A percentile compares a stretch with the other conserved stretches of the same genome.
Conservation (phyloP, 768 basidiomycete genomes). For the Royoungia palumana region DNA sequence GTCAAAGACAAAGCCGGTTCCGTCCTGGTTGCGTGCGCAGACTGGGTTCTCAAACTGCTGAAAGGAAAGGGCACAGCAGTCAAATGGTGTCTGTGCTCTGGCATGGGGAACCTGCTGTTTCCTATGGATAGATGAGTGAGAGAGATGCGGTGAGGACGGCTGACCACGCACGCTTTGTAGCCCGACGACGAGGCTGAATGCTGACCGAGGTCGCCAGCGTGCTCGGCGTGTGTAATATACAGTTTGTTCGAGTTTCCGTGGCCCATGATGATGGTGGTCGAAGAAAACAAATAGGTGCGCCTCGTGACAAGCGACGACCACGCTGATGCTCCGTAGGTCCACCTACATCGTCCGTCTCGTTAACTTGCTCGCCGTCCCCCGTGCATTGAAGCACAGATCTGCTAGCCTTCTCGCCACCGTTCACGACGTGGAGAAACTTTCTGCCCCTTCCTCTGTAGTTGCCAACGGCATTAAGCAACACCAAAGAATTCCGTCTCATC, state of each 20-base stretch:
- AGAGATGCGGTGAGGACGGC: slow-evolving; percentile 1
- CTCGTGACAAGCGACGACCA: background rate
- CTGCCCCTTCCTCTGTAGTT: background rate
- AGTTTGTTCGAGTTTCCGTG: slow-evolving; percentile 85
- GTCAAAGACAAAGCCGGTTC: slow-evolving; percentile 81
- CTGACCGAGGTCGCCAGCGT: slow-evolving; percentile 74
- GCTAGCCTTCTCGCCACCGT: slow-evolving; percentile 13
- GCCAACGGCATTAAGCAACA: slow-evolving; percentile 7
- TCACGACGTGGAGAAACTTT: slow-evolving; percentile 4
- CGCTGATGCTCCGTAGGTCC: slow-evolving; percentile 28
- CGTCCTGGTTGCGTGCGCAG: slow-evolving; percentile 77
- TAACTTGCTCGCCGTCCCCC: slow-evolving; percentile 46
- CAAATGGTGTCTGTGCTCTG: slow-evolving; percentile 71
- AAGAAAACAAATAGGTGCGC: slow-evolving; percentile 1
- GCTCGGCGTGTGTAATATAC: slow-evolving; percentile 88
- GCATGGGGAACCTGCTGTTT: slow-evolving; percentile 68
- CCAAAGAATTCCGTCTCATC: slow-evolving; percentile 6
- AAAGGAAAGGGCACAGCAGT: slow-evolving; percentile 89
- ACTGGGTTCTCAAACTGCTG: slow-evolving; percentile 90
- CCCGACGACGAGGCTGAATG: slow-evolving; percentile 81
- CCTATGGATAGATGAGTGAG: slow-evolving; percentile 34
- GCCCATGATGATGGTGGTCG: slow-evolving; percentile 48
- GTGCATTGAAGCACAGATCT: slow-evolving; percentile 23
- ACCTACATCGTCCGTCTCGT: slow-evolving; percentile 27
- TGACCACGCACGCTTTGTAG: slow-evolving; percentile 54